Evolutionary conservation across 768 basidiomycete species (phyloP).

Genomic region (Agaricus sinodeliciosus): DNA sequence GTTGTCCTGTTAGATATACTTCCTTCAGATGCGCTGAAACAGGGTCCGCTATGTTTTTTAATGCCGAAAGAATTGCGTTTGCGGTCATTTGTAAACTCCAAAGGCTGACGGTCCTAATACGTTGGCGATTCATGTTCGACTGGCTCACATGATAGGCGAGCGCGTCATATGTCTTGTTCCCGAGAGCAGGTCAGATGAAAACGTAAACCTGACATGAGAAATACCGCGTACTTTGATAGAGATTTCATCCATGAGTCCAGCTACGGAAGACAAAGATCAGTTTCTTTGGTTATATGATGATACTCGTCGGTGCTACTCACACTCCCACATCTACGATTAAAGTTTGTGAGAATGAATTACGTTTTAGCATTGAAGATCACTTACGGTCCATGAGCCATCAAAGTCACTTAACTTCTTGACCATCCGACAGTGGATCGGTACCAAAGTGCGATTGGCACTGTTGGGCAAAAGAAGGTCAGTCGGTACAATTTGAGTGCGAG

Average conservation of each 20-base stretch:
- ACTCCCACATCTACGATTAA: constrained; percentile 78
- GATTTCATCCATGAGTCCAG: constrained; percentile 88
- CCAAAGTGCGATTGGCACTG: constrained; percentile 88
- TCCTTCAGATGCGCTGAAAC: constrained; percentile 40
- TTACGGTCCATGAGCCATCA: constrained; percentile 93
- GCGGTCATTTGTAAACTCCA: constrained; percentile 97
- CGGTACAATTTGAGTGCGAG: not conserved
- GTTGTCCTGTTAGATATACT: constrained; percentile 23
- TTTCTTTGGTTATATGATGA: not conserved
- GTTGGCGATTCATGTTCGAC: constrained; percentile 75
- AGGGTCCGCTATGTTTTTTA: constrained; percentile 75
- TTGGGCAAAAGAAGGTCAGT: constrained; percentile 8
- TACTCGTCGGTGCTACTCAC: constrained; percentile 34
- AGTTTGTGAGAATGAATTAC: not conserved
- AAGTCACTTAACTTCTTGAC: constrained; percentile 82
- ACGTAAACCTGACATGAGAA: not conserved
- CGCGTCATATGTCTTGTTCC: constrained; percentile 72
- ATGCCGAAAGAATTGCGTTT: constrained; percentile 72
- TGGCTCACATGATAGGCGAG: constrained; percentile 93
- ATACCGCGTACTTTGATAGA: constrained; percentile 60
- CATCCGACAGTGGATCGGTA: constrained; percentile 90
- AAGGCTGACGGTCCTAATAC: constrained; percentile 83
- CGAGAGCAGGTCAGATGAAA: constrained; percentile 5
- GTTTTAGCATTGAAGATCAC: constrained; percentile 22
- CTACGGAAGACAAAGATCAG: constrained; percentile 32